Conservation (phyloP, 164 flowering plant species). For the grape (Vitis vinifera) region ASM3070453v1 NC_081819.1:13100001-13100500, state of each 20-base stretch:
- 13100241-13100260: not conserved
- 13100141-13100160: not conserved
- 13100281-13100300: not conserved
- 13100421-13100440: too few species aligned
- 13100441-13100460: too few species aligned
- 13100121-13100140: not conserved
- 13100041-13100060: slow-evolving; percentile 5
- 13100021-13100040: slow-evolving; percentile 17
- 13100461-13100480: too few species aligned
- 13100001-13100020: slow-evolving; percentile 92
- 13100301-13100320: too few species aligned
- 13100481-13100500: too few species aligned
- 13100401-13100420: too few species aligned
- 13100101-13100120: not conserved
- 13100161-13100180: not conserved
- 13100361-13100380: too few species aligned
- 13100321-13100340: too few species aligned
- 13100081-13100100: not conserved
- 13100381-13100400: too few species aligned
- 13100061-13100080: not conserved
- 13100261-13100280: not conserved
- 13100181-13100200: not conserved
- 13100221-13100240: not conserved
- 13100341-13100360: too few species aligned
- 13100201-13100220: not conserved